A percentile compares a stretch with the other conserved stretches of the same genome.
Conservation (phyloP, 129 eudicot genomes). For the Escallonia rubra region DNA sequence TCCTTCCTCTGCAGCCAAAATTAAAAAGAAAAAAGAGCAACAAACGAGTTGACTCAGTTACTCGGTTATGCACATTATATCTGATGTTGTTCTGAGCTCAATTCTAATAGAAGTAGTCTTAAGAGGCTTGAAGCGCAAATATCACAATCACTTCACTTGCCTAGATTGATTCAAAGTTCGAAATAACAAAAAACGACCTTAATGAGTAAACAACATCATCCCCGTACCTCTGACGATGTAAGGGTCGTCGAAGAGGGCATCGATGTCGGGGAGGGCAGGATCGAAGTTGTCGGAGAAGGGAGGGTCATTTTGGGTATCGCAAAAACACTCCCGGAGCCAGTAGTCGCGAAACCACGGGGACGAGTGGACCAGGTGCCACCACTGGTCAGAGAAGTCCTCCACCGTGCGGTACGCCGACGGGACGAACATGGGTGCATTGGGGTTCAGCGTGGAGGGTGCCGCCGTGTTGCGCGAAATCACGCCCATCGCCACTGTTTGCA, state of each 20-base stretch:
- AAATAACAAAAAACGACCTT: too few species aligned
- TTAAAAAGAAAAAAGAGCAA: not conserved
- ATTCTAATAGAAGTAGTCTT: too few species aligned
- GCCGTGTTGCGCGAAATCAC: constrained; percentile 26
- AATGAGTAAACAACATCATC: too few species aligned
- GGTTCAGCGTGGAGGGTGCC: constrained; percentile 61
- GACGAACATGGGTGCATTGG: constrained; percentile 84
- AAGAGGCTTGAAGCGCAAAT: too few species aligned
- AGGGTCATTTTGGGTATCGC: constrained; percentile 38
- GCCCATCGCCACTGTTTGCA: constrained; percentile 31
- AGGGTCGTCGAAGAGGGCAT: constrained; percentile 5
- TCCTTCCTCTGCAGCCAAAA: constrained; percentile 25
- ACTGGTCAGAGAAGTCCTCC: constrained; percentile 86
- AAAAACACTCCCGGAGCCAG: constrained; percentile 83
- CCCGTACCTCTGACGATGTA: constrained; percentile 29
- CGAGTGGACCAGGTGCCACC: constrained; percentile 87
- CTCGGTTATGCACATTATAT: too few species aligned
- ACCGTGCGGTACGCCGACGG: constrained; percentile 69
- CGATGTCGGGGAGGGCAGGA: constrained; percentile 24
- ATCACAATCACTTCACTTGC: too few species aligned
- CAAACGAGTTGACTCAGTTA: not conserved
- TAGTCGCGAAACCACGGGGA: constrained; percentile 91
- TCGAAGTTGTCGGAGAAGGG: constrained; percentile 24
- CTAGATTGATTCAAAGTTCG: too few species aligned
- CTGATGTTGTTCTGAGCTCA: too few species aligned